Evolutionary conservation across 2,329 filamentous ascomycete species (phyloP).

Genomic region (Arthroderma sp.): DNA sequence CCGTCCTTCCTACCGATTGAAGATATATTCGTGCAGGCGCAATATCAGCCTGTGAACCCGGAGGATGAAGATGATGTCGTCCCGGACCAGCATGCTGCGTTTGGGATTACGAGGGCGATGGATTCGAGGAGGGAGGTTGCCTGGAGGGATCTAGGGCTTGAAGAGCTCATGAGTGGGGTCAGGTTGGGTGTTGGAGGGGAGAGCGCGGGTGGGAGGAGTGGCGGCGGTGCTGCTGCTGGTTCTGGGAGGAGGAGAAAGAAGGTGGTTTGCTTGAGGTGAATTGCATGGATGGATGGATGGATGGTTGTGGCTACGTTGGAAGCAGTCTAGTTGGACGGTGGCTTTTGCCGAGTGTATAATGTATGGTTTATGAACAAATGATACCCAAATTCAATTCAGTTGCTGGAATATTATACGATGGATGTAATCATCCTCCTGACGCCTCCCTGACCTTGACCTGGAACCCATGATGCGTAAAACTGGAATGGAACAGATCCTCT

Average conservation of each 20-base stretch:
- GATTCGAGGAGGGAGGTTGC: conserved; percentile 40
- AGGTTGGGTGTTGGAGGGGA: conserved; percentile 14
- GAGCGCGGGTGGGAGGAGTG: conserved; percentile 10
- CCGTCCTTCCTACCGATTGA: conserved; percentile 40
- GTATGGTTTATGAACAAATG: background rate
- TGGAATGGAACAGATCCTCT: background rate
- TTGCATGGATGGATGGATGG: background rate
- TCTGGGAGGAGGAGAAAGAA: conserved; percentile 25
- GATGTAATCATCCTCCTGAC: background rate
- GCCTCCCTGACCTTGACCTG: background rate
- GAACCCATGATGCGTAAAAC: background rate
- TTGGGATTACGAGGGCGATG: conserved; percentile 51
- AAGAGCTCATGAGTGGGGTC: conserved; percentile 32
- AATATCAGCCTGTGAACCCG: conserved; percentile 50
- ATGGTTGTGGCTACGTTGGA: background rate
- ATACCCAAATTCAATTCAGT: background rate
- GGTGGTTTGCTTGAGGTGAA: conserved; percentile 24
- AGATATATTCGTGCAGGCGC: conserved; percentile 46
- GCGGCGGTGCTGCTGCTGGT: conserved; percentile 39
- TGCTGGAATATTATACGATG: background rate
- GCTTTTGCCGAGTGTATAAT: background rate
- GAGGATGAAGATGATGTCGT: conserved; percentile 57
- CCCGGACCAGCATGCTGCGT: conserved; percentile 53
- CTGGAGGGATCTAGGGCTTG: conserved; percentile 48
- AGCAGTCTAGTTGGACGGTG: background rate